Base-by-base conservation (phyloP, 768 basidiomycete species). In the Mycena rebaudengoi region DNA sequence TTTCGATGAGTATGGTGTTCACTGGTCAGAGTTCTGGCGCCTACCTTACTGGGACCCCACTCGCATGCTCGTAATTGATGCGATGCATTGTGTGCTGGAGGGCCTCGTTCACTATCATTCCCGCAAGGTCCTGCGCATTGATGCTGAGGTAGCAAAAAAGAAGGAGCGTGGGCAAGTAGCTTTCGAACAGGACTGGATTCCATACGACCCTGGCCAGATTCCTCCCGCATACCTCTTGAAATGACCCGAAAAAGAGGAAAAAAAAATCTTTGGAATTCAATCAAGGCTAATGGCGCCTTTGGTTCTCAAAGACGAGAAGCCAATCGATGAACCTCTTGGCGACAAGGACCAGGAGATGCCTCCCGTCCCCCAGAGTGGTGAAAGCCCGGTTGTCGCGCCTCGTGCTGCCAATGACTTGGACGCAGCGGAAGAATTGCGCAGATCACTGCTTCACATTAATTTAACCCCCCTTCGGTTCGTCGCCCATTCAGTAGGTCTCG, bases 31-130 rank as follows among this genome's bases (percentile, higher is more conserved):
- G 53, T 29, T 79, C 1, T 71, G 76, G 58, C 60, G 73, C 0
- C 69, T 82, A 0, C 65, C 70, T 2, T 82, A 82, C 61, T 82
- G 77, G 77, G 70, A 81, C 46, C 76, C 76, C 1, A 67, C 71
- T 13, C 55, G 56, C 0, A 75, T 71, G 63, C 54, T 71, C 7
- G 70, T 78, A 14, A 60, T 81, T 37, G 79, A 81, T 60, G 55
- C 68, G 4, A 80, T 81, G 79, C 81, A 82, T 56, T 73, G 71
- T 21, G 45, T 81, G 0, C 70, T 73, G 18, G 71, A 71, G 37
- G 72, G 72, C 10, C 33, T 70, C 23, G 67, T 69, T 7, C 62
- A 70, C 14, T 68, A 66, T 43, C 68, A 69, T 43, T 64, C 56
- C 46, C 64, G 65, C 28, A 20, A 66, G 4, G 61, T 71, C 33